phyloP scores from a whole-genome alignment of 176 grass and related monocot genomes.

The Poa annua region DNA sequence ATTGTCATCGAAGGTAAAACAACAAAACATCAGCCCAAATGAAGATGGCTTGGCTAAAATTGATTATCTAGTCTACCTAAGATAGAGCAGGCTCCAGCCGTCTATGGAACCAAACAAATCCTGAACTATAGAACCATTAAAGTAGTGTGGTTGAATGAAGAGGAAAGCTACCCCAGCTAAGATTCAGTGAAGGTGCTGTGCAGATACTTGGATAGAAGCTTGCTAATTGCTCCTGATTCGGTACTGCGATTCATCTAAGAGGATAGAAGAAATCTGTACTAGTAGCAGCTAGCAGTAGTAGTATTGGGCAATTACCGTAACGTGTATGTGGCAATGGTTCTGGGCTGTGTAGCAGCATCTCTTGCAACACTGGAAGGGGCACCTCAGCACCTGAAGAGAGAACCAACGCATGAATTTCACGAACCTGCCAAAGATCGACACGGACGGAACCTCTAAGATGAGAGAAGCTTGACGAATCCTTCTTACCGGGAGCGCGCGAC shows the following conservation, averaged over 20 bases:
- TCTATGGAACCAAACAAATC: constrained; percentile 1
- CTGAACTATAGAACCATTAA: neutral
- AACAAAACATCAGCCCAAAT: neutral
- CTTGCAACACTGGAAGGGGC: constrained; percentile 94
- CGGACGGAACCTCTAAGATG: too few relatives aligned
- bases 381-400: constrained; percentile 67
- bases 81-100: neutral
- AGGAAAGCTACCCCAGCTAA: neutral
- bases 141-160: constrained; percentile 4
- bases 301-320: constrained; percentile 79
- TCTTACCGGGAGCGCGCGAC: constrained; percentile 92
- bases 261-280: neutral
- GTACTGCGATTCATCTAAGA: neutral
- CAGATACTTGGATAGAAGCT: constrained; percentile 1
- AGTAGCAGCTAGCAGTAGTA: neutral
- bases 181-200: neutral
- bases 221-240: neutral
- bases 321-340: constrained; percentile 98
- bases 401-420: neutral
- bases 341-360: constrained; percentile 97
- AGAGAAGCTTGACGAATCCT: neutral
- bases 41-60: neutral
- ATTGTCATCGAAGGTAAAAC: neutral
- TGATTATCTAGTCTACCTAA: constrained; percentile 6
- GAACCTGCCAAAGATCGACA: too few relatives aligned